Conservation (phyloP, 2,329 filamentous ascomycete species). For the Alternaria longipes region DNA sequence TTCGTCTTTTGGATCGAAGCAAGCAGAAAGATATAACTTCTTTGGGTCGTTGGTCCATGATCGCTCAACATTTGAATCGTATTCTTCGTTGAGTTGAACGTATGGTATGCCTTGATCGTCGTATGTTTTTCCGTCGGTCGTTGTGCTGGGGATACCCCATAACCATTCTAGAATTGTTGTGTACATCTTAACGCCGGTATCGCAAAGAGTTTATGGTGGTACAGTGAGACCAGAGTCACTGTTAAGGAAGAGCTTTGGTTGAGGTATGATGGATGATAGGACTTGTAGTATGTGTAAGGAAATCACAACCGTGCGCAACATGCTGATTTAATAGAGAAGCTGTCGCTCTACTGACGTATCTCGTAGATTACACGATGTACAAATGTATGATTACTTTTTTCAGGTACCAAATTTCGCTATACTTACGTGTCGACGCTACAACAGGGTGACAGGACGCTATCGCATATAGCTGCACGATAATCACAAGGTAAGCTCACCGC, state of each 20-base stretch:
- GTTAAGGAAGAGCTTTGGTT: conserved; percentile 2
- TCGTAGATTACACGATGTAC: neutral
- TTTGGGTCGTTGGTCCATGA: conserved; percentile 19
- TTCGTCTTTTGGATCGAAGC: conserved; percentile 3
- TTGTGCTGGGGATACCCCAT: neutral
- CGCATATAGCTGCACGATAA: neutral
- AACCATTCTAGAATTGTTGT: neutral
- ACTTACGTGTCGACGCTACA: neutral
- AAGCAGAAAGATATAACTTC: conserved; percentile 9
- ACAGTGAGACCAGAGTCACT: conserved; percentile 1
- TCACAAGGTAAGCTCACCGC: neutral
- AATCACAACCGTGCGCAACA: neutral
- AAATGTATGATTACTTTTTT: neutral
- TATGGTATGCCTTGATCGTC: conserved; percentile 11
- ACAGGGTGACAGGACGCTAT: neutral
- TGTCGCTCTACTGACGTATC: neutral
- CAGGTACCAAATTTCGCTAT: neutral
- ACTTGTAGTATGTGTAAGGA: neutral
- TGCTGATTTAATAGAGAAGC: neutral
- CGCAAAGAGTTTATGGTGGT: neutral
- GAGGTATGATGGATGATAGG: neutral
- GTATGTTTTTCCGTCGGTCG: neutral
- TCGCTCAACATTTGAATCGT: neutral
- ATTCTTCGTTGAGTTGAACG: conserved; percentile 12
- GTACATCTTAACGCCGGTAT: neutral